Evolutionary conservation across 805 yeast species (phyloP), one percentile per base, ranked within the genome.

Genomic region (Lipomyces starkeyi): DNA sequence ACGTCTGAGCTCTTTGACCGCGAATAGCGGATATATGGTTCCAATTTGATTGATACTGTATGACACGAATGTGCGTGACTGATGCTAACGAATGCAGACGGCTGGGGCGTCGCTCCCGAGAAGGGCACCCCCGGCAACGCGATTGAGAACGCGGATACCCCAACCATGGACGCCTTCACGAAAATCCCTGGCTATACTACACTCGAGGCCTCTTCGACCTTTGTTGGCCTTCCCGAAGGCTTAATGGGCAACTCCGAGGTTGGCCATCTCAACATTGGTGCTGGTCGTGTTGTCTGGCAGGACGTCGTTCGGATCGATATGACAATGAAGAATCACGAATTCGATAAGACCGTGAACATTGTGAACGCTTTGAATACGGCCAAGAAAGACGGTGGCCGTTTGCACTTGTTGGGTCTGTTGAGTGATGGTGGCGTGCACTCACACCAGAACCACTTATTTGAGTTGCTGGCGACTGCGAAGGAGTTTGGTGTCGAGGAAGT

Each of bases 251-350:
- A 71, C 67, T 71, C 74, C 29, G 74, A 71, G 61, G 74, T 71
- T 32, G 74, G 74, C 37, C 74, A 71, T 60, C 66, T 71, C 54
- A 71, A 71, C 68, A 70, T 71, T 56, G 74, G 74, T 34, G 74
- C 74, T 57, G 74, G 74, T 27, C 73, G 74, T 25, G 73, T 71
- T n/a, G 73, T 70, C 59, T 71, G 74, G 74, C 74, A 71, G 68
- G 74, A 71, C 43, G 73, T 71, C 29, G 74, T 71, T 49, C 73
- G 74, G 22, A 71, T 71, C 61, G 74, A 71, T 62, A 71, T 70
- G 73, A 40, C 72, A 34, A 59, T 71, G 62, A 63, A 63, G 63
- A 61, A 71, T 56, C 66, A 66, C 40, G 69, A 66, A 62, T 71
- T 71, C 29, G 67, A 64, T 58, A 55, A 53, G 63, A 65, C 59